Conservation (phyloP, 805 yeast species). For the Metschnikowia vanudenii region DNA sequence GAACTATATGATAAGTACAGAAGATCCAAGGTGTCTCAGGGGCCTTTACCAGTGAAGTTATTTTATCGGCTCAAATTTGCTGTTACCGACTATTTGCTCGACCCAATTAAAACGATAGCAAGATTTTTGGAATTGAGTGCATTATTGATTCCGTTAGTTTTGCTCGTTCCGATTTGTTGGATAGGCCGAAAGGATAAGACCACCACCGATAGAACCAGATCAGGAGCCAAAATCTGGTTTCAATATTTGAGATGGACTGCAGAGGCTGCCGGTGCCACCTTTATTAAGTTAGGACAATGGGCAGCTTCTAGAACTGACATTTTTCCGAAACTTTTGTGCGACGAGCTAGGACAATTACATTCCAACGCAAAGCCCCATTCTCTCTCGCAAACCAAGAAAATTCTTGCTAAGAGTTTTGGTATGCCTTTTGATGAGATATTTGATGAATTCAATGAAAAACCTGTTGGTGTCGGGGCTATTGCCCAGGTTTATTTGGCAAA, state of each 20-base stretch:
- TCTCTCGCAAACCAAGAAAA: slow-evolving; percentile 54
- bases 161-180: slow-evolving; percentile 62
- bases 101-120: slow-evolving; percentile 65
- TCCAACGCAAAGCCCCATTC: slow-evolving; percentile 80
- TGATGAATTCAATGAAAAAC: slow-evolving; percentile 69
- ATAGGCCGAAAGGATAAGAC: slow-evolving; percentile 47
- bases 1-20: slow-evolving; percentile 38
- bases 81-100: slow-evolving; percentile 55
- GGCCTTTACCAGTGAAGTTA: slow-evolving; percentile 28
- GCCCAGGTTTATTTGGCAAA: slow-evolving; percentile 90
- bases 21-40: slow-evolving; percentile 19
- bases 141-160: slow-evolving; percentile 68
- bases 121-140: slow-evolving; percentile 67
- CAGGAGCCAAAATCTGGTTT: slow-evolving; percentile 75
- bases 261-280: slow-evolving; percentile 90
- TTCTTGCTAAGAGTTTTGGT: slow-evolving; percentile 60
- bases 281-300: slow-evolving; percentile 95
- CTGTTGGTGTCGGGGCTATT: slow-evolving; percentile 97
- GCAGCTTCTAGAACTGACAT: slow-evolving; percentile 97
- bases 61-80: slow-evolving; percentile 43
- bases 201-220: slow-evolving; percentile 32
- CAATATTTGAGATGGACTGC: slow-evolving; percentile 58
- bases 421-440: slow-evolving; percentile 70
- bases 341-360: slow-evolving; percentile 72
- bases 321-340: slow-evolving; percentile 76